Conservation (phyloP, 140 eudicot species). For the Cichorium intybus region DNA sequence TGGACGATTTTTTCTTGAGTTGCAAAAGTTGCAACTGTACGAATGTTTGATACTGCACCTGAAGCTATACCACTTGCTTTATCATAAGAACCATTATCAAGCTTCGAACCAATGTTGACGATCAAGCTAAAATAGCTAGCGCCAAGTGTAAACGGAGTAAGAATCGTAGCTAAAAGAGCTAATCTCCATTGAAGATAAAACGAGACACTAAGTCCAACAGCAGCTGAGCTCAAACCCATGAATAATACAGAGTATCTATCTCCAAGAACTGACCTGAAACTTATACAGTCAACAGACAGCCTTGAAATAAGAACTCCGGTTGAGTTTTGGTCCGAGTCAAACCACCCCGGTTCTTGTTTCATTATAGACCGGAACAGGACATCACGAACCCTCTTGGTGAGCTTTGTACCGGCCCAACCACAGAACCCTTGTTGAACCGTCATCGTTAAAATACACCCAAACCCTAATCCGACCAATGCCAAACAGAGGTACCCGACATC, state of each 20-base stretch:
- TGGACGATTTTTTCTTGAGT: constrained; percentile 62
- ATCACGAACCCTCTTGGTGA: constrained; percentile 59
- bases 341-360: constrained; percentile 89
- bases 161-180: constrained; percentile 55
- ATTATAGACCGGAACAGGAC: constrained; percentile 51
- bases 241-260: constrained; percentile 66
- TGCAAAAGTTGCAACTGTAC: constrained; percentile 79
- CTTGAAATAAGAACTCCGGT: constrained; percentile 66
- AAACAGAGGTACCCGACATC: constrained; percentile 61
- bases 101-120: constrained; percentile 62
- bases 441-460: constrained; percentile 70
- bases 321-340: constrained; percentile 61
- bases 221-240: constrained; percentile 79
- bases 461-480: constrained; percentile 68
- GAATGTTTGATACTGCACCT: constrained; percentile 75
- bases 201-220: constrained; percentile 67
- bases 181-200: constrained; percentile 63
- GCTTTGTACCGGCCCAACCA: constrained; percentile 86
- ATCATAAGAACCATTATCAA: constrained; percentile 57
- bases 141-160: constrained; percentile 80
- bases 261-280: constrained; percentile 70
- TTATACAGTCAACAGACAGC: constrained; percentile 56
- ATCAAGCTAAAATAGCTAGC: constrained; percentile 76
- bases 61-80: constrained; percentile 80
- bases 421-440: constrained; percentile 84